Evolutionary conservation across 805 yeast genomes (phyloP), one percentile per base, ranked within the genome.

Genomic region (Middelhovenomyces tepae): DNA sequence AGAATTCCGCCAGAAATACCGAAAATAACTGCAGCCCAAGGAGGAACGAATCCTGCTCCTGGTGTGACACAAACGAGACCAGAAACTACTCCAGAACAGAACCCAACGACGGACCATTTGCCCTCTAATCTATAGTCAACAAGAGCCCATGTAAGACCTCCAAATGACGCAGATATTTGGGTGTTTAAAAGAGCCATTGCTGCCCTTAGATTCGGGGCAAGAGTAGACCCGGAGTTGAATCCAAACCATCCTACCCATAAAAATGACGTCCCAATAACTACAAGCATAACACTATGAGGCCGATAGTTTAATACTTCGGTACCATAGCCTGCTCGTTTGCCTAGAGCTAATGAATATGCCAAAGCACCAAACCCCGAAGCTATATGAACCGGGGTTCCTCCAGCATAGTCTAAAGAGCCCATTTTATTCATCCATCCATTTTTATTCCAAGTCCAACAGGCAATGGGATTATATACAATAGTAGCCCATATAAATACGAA

Each of bases 51-150:
- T 43, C 96, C 97, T 14, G 97, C 96, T 43, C 89, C 96, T 30
- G 98, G 97, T 2, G 97, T 89, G 43, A 89, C 78, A 53, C 91
- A 91, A 31, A 91, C 96, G 42, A 89, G 71, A 43, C 97, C 98
- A 21, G 94, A 81, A 56, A 91, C 74, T 39, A 86, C 80, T 51
- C 98, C 98, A 34, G 86, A 78, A 60, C 97, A 86, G 59, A 89
- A 70, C 44, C 96, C 96, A 35, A 85, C 86, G 17, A 94, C 77
- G 36, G 95, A 83, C 89, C 93, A 85, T 54, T 83, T 82, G 37
- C 78, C 79, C 39, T 87, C 91, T 34, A 77, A 55, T 7, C 59
- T 16, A 34, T 51, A 59, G 49, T 73, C 77, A 31, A 62, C 51
- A 2, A 57, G 32, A 19, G 64, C 59, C 56, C 68, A 72, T 3